Base-by-base conservation (phyloP, 768 basidiomycete genomes). In the Podaxis sp. region DNA sequence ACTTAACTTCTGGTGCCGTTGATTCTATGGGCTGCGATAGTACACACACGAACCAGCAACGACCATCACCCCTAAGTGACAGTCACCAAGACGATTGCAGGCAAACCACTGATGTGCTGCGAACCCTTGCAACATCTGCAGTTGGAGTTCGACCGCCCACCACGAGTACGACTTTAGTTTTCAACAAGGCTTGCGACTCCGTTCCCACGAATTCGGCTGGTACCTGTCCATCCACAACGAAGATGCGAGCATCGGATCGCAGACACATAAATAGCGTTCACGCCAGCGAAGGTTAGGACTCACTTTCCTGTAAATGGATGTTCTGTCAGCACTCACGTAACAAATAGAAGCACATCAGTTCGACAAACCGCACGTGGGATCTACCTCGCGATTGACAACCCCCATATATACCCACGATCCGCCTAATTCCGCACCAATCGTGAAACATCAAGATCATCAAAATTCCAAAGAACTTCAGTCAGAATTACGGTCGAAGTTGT, bases 401-500 rank as follows among this genome's bases (percentile, higher is more conserved):
- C 48, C 53, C 59, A 40, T 59, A 48, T 33, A 49, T 39, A 58
- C 51, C 38, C 57, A 56, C 40, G 61, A 59, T 57, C 68, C 64
- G 58, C 39, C 24, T 65, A 67, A 63, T 36, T 19, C 66, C 68
- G 65, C 60, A 54, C 62, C 61, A 63, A 61, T 55, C 57, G 65
- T 56, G 55, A 59, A 33, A 40, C 59, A 58, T 63, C 52, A 55
- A 7, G 63, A 57, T 63, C 55, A 54, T 44, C n/a, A 8, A 57
- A 48, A 4, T 55, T 55, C 28, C 17, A 46, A 36, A 56, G 48
- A 30, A 7, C 42, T 11, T 15, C 24, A 26, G 22, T 40, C 59
- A 61, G 69, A 71, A 54, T 62, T 65, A 63, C 81, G 80, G 57
- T 68, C 74, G 54, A 70, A 69, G 68, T 72, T 85, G 61, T 72